Evolutionary conservation across 176 grass and related monocot species (phyloP).

Genomic region (Otatea glauca): DNA sequence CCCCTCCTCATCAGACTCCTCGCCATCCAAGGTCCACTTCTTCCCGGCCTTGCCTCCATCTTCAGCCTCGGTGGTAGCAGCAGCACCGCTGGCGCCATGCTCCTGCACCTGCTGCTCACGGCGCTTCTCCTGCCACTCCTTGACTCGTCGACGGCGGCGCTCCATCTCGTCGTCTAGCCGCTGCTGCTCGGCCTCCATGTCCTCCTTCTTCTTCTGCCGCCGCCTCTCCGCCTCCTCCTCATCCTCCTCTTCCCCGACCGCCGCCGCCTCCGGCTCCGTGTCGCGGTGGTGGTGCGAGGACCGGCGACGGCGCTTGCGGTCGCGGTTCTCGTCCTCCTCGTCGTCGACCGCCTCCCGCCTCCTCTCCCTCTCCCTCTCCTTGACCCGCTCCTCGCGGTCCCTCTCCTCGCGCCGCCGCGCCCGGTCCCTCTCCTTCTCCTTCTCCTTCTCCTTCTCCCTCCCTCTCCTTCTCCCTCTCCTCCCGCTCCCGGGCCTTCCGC

Average conservation of each 20-base stretch:
- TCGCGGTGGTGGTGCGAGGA: slow-evolving; percentile 60
- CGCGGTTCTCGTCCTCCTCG: slow-evolving; percentile 54
- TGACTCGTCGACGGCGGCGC: slow-evolving; percentile 74
- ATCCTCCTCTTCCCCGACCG: slow-evolving; percentile 49
- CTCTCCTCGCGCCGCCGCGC: slow-evolving; percentile 58
- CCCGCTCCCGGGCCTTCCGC: slow-evolving; percentile 44
- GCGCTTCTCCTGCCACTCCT: slow-evolving; percentile 96
- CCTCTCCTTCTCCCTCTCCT: slow-evolving; percentile 38
- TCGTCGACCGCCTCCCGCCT: slow-evolving; percentile 51
- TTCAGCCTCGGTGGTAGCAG: slow-evolving; percentile 24
- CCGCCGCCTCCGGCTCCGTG: slow-evolving; percentile 45
- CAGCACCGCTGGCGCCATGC: slow-evolving; percentile 9
- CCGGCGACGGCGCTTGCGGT: slow-evolving; percentile 67
- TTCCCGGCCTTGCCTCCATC: slow-evolving; percentile 51
- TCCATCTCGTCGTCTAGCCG: slow-evolving; percentile 95
- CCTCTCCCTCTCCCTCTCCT: slow-evolving; percentile 55
- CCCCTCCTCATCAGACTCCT: slow-evolving; percentile 92
- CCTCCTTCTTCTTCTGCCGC: slow-evolving; percentile 73
- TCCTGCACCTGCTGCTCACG: slow-evolving; percentile 57
- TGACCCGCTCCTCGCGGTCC: slow-evolving; percentile 53
- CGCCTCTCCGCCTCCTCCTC: slow-evolving; percentile 53
- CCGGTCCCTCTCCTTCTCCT: slow-evolving; percentile 44
- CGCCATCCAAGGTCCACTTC: slow-evolving; percentile 96
- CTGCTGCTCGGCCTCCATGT: slow-evolving; percentile 80
- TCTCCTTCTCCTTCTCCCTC: slow-evolving; percentile 44